Conservation (phyloP, 768 basidiomycete genomes). For the Leccinum ochraceum region DNA sequence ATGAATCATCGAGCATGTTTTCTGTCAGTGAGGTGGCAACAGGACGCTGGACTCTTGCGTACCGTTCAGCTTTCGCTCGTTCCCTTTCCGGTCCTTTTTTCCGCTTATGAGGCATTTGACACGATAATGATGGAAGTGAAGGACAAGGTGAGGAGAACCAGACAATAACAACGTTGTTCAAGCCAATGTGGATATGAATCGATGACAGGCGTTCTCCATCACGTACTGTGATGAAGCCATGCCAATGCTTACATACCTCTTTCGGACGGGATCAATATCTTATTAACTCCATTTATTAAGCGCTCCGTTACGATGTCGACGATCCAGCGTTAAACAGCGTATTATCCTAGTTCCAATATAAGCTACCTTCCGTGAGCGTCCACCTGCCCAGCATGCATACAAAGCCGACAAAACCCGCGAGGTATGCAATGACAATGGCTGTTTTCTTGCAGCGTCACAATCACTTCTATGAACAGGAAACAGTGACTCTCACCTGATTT, state of each 20-base stretch:
- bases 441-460: slow-evolving; percentile 13
- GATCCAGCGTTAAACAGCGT: slow-evolving; percentile 13
- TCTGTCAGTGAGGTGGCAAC: background rate
- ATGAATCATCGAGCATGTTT: background rate
- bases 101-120: slow-evolving; percentile 66
- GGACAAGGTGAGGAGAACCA: slow-evolving; percentile 2
- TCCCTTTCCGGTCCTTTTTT: slow-evolving; percentile 55
- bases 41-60: slow-evolving; percentile 13
- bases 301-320: slow-evolving; percentile 1
- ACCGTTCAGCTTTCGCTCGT: slow-evolving; percentile 45
- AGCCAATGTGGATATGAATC: background rate
- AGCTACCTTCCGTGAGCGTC: slow-evolving; percentile 41
- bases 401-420: slow-evolving; percentile 62
- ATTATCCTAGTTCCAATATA: slow-evolving; percentile 43
- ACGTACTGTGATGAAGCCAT: slow-evolving; percentile 13
- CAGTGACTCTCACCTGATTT: slow-evolving; percentile 47
- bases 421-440: slow-evolving; percentile 60
- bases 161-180: slow-evolving; percentile 18
- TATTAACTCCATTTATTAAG: slow-evolving; percentile 3
- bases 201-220: background rate
- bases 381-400: slow-evolving; percentile 50
- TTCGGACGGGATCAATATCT: slow-evolving; percentile 1
- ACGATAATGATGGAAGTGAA: slow-evolving; percentile 24
- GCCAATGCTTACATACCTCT: slow-evolving; percentile 10
- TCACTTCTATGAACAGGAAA: slow-evolving; percentile 13